phyloP scores from a whole-genome alignment of 495 filamentous ascomycete genomes.

The Aspergillus ostianus region DNA sequence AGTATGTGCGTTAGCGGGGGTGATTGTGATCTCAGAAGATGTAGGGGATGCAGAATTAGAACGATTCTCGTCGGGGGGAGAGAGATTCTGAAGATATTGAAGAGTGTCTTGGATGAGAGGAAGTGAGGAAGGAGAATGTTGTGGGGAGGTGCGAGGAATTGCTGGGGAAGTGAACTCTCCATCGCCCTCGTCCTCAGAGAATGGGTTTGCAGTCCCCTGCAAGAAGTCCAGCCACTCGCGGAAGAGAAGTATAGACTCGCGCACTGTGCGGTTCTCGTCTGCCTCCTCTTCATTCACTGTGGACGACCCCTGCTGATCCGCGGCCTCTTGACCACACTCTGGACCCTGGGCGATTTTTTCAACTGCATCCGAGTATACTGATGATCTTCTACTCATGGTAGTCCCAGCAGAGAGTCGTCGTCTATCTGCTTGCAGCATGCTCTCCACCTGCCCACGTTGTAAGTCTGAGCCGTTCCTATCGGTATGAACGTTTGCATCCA shows the following conservation, averaged over 20 bases:
- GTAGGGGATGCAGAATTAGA: neutral
- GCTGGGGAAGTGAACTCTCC: neutral
- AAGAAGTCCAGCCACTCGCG: conserved; percentile 5
- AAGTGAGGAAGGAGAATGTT: neutral
- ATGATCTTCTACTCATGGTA: neutral
- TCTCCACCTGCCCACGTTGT: neutral
- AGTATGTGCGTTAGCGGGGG: neutral
- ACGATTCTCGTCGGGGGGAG: neutral
- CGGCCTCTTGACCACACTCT: neutral
- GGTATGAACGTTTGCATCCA: neutral
- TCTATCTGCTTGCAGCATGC: neutral
- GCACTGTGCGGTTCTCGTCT: conserved; percentile 1
- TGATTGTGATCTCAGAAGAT: conserved; percentile 8
- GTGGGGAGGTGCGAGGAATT: neutral
- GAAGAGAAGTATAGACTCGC: conserved; percentile 5
- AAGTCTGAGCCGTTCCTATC: neutral
- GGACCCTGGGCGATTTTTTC: neutral
- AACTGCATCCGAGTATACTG: neutral
- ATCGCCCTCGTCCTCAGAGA: conserved; percentile 1
- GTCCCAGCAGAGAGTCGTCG: neutral
- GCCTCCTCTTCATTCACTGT: conserved; percentile 6
- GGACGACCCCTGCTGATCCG: neutral
- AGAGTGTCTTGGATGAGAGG: conserved; percentile 4
- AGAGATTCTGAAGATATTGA: neutral
- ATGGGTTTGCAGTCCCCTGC: conserved; percentile 6